Percentiles rank a stretch among this genome's conserved stretches.
These are phyloP conservation scores for Xylaria sp. DNA, from an alignment of 495 filamentous ascomycete genomes.

Conservation along the genomic window DNA sequence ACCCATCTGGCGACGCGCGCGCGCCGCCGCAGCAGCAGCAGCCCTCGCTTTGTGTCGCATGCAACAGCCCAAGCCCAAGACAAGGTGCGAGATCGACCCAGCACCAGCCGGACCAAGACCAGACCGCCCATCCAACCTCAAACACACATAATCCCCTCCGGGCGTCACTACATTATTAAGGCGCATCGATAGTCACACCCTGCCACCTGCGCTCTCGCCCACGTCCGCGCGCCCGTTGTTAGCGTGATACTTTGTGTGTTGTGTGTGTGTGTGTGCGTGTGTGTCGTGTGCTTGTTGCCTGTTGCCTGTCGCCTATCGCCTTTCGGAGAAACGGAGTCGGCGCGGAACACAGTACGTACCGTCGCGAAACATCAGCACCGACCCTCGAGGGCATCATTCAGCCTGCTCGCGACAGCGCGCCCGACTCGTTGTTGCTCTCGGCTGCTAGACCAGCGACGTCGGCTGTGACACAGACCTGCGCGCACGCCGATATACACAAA, in stretches of 20 bases:
- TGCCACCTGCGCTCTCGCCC: constrained; percentile 5
- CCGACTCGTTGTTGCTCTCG: constrained; percentile 12
- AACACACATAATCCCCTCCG: constrained; percentile 17
- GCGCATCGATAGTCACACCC: constrained; percentile 25
- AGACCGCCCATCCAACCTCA: constrained; percentile 24
- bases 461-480: constrained; percentile 10
- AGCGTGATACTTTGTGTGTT: constrained; percentile 26
- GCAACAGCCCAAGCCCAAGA: constrained; percentile 27
- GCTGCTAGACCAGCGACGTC: constrained; percentile 15
- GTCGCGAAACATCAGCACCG: constrained; percentile 18
- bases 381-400: background rate
- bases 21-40: constrained; percentile 16
- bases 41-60: constrained; percentile 14
- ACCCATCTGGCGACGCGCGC: constrained; percentile 20
- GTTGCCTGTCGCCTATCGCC: too few relatives aligned
- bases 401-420: constrained; percentile 18
- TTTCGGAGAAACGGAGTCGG: constrained; percentile 17
- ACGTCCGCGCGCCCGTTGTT: constrained; percentile 10
- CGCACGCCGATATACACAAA: constrained; percentile 5
- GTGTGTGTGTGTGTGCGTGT: too few relatives aligned
- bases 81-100: constrained; percentile 19
- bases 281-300: too few relatives aligned
- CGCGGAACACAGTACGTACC: constrained; percentile 18
- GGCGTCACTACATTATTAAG: constrained; percentile 11
- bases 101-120: too few relatives aligned